Evolutionary conservation across 225 moss, liverwort and hornwort species (phyloP), one percentile per base, ranked within the genome.

Genomic region (Marchantia paleacea): DNA sequence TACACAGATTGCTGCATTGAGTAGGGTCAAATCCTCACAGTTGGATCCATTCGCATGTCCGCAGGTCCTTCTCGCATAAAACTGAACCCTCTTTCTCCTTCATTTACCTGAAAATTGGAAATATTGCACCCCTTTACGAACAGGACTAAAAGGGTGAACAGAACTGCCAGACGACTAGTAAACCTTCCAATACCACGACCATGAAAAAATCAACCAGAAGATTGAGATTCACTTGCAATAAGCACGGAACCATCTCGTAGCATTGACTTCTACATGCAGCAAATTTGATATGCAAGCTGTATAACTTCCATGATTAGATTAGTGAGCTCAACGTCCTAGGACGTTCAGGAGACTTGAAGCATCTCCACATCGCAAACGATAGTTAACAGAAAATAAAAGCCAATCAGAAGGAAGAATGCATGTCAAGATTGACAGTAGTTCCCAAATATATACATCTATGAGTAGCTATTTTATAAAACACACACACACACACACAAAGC

Each of bases 1-100:
- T 39, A 39, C 39, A 62, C 8, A 19, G 62, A 62, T 22, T 18
- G 62, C 62, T 62, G 9, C n/a, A 62, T 8, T 24, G 48, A n/a
- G 15, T 54, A 78, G 65, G 19, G 52, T 24, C 50, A 52, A 24
- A 52, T 50, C 58, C 90, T 81, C 90, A 97, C 97, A 79, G 95
- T 88, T 79, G 97, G 97, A 84, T 97, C 97, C 97, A 97, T 97
- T 83, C 97, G 92, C 97, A 97, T 97, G 84, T 97, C 97, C 48
- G 83, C 92, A 48, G 97, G 95, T 58, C 97, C 97, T 58, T 95
- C 92, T 79, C 88, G 91, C 95, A 93, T 90, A 72, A 97, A 97
- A 85, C 97, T 97, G 86, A 97, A 97, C 68, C 97, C 97, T 84
- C 97, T 91, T 51, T 90, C 90, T 74, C 91, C 93, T 79, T 89